These are phyloP conservation scores for Diaporthe humulicola DNA, from an alignment of 2,329 filamentous ascomycete species.

Conservation along the genomic window DNA sequence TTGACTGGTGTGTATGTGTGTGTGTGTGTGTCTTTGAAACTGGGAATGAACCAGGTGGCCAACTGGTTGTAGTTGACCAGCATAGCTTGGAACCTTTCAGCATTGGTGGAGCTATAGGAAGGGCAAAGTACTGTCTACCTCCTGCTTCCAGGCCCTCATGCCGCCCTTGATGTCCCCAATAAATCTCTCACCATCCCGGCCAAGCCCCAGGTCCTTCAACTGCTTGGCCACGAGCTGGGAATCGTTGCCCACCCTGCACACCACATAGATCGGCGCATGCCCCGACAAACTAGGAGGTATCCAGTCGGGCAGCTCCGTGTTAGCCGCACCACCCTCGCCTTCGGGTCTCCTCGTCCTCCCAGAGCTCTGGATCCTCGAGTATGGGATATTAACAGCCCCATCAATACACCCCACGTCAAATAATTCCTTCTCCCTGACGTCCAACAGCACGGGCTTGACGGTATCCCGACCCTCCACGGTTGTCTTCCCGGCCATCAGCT, in stretches of 20 bases:
- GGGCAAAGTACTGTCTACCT: constrained; percentile 72
- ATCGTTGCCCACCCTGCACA: constrained; percentile 84
- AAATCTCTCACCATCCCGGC: constrained; percentile 64
- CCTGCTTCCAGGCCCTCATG: constrained; percentile 77
- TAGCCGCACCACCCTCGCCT: not conserved
- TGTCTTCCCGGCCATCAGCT: constrained; percentile 41
- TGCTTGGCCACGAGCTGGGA: constrained; percentile 78
- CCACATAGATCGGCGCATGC: constrained; percentile 73
- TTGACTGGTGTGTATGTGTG: not conserved
- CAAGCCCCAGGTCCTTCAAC: constrained; percentile 72
- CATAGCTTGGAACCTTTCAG: not conserved
- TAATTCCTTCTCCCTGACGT: constrained; percentile 87
- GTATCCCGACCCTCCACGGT: constrained; percentile 33
- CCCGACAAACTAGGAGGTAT: constrained; percentile 47
- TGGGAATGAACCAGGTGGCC: not conserved
- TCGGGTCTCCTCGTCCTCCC: constrained; percentile 42
- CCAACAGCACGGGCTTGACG: constrained; percentile 73
- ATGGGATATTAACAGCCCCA: constrained; percentile 82
- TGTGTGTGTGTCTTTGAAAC: not conserved
- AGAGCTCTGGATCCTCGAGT: constrained; percentile 59
- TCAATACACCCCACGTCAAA: constrained; percentile 84
- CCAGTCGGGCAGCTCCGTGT: constrained; percentile 25
- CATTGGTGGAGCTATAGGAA: constrained; percentile 58
- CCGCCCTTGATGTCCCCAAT: constrained; percentile 81
- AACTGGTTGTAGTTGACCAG: not conserved